A percentile compares a stretch with the other conserved stretches of the same genome.
phyloP scores from a whole-genome alignment of 371 early-diverging fungal genomes.

The Syncephalastrum monosporum region DNA sequence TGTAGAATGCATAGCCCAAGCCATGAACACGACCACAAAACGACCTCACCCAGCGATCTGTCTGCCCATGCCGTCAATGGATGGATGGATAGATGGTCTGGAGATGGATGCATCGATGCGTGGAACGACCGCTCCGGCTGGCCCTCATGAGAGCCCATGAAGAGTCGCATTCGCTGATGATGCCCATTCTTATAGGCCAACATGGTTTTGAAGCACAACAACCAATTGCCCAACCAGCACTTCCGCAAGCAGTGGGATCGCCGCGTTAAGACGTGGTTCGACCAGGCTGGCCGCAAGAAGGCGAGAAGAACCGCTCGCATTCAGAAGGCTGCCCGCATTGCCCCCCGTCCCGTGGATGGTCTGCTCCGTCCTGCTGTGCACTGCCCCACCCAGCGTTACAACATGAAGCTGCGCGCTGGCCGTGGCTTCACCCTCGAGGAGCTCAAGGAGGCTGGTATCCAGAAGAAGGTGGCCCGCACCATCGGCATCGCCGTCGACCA shows the following conservation, averaged over 20 bases:
- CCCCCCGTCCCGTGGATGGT: slow-evolving; percentile 97
- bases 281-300: slow-evolving; percentile 97
- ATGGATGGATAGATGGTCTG: slow-evolving; percentile 15
- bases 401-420: slow-evolving; percentile 98
- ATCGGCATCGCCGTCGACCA: slow-evolving; percentile 99
- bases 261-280: slow-evolving; percentile 99
- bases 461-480: slow-evolving; percentile 92
- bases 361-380: slow-evolving; percentile 98
- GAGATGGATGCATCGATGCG: slow-evolving; percentile 9
- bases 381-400: slow-evolving; percentile 98
- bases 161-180: too few relatives aligned
- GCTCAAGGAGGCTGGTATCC: slow-evolving; percentile 95
- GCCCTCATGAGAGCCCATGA: neutral
- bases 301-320: slow-evolving; percentile 86
- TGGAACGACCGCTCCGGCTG: neutral
- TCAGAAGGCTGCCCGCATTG: slow-evolving; percentile 95
- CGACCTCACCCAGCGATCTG: too few relatives aligned
- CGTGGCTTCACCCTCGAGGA: slow-evolving; percentile 99
- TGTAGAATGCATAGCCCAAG: too few relatives aligned
- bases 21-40: too few relatives aligned
- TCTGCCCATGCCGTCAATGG: neutral
- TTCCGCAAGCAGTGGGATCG: slow-evolving; percentile 99
- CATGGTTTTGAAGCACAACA: slow-evolving; percentile 95
- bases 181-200: neutral
- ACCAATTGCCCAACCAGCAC: slow-evolving; percentile 97